A percentile compares a stretch with the other conserved stretches of the same genome.
Evolutionary conservation across 768 basidiomycete genomes (phyloP).

Genomic region (Suillus ampliporus): DNA sequence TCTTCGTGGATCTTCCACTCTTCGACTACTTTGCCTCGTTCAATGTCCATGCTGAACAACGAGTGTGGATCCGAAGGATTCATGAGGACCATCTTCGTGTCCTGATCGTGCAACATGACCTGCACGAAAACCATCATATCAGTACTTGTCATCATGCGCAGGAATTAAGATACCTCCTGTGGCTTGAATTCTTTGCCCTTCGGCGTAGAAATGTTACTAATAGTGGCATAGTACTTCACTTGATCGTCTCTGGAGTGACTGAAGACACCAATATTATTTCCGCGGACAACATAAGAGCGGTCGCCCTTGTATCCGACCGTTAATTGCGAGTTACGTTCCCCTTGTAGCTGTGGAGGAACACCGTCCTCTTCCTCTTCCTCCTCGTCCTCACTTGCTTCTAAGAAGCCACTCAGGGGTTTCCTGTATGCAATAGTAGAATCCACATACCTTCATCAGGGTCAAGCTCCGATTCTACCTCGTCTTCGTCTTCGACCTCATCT

Average conservation of each 20-base stretch:
- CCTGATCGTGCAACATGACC: slow-evolving; percentile 98
- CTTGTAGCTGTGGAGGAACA: slow-evolving; percentile 47
- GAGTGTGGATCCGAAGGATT: slow-evolving; percentile 82
- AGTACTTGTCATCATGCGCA: slow-evolving; percentile 7
- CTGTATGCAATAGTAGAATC: not conserved
- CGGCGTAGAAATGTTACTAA: slow-evolving; percentile 79
- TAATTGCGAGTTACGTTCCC: slow-evolving; percentile 84
- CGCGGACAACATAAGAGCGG: slow-evolving; percentile 91
- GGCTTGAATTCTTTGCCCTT: slow-evolving; percentile 88
- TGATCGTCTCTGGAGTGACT: slow-evolving; percentile 69
- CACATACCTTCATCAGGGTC: slow-evolving; percentile 63
- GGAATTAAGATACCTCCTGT: slow-evolving; percentile 63
- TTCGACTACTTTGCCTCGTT: slow-evolving; percentile 94
- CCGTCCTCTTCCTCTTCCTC: slow-evolving; percentile 51
- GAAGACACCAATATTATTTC: slow-evolving; percentile 92
- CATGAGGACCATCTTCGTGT: slow-evolving; percentile 93
- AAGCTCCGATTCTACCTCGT: slow-evolving; percentile 74
- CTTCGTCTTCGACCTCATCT: slow-evolving; percentile 80
- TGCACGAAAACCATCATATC: slow-evolving; percentile 36
- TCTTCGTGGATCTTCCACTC: slow-evolving; percentile 98
- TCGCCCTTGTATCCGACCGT: slow-evolving; percentile 96
- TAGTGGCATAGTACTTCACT: slow-evolving; percentile 87
- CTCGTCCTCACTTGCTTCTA: slow-evolving; percentile 50
- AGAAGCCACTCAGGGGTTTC: slow-evolving; percentile 8
- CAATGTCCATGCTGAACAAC: slow-evolving; percentile 89